A percentile compares a stretch with the other conserved stretches of the same genome.
phyloP scores from a whole-genome alignment of 2,329 filamentous ascomycete species.

The Aspergillus fructus region DNA sequence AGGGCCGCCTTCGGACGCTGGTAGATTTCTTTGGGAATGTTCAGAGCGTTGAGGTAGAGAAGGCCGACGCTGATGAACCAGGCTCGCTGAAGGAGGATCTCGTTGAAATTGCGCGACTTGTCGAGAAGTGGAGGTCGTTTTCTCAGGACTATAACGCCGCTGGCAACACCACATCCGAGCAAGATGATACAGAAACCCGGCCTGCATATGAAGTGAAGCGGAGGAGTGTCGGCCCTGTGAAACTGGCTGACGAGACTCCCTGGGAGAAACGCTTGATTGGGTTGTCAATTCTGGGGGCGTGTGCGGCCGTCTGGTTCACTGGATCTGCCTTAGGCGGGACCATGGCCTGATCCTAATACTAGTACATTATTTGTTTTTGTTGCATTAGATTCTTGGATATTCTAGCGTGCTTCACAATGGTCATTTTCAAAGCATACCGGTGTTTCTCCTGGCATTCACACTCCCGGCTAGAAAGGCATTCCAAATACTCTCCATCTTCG shows the following conservation, averaged over 20 bases:
- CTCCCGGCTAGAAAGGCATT: background rate
- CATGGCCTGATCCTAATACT: slow-evolving; percentile 14
- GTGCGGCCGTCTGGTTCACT: slow-evolving; percentile 37
- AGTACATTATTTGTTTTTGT: background rate
- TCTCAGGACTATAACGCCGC: slow-evolving; percentile 33
- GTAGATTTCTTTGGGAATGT: slow-evolving; percentile 99
- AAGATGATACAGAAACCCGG: slow-evolving; percentile 12
- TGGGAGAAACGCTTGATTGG: slow-evolving; percentile 57
- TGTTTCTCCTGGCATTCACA: background rate
- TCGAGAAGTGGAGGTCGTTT: slow-evolving; percentile 52
- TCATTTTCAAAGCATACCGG: background rate
- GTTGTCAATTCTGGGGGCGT: slow-evolving; percentile 33
- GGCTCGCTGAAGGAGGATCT: slow-evolving; percentile 66
- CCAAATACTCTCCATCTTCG: background rate
- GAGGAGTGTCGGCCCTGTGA: slow-evolving; percentile 52
- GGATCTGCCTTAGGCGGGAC: slow-evolving; percentile 34
- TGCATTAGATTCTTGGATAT: slow-evolving; percentile 4
- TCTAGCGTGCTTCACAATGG: background rate
- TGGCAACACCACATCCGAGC: slow-evolving; percentile 20
- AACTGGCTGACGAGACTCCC: slow-evolving; percentile 63
- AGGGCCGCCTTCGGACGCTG: slow-evolving; percentile 74
- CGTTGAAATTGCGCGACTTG: slow-evolving; percentile 64
- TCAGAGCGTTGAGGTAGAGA: slow-evolving; percentile 89
- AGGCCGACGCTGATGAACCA: slow-evolving; percentile 54
- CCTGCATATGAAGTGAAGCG: slow-evolving; percentile 26